Base-by-base conservation (phyloP, 106 monocot genomes). In the Xerophyta viscosa region DNA sequence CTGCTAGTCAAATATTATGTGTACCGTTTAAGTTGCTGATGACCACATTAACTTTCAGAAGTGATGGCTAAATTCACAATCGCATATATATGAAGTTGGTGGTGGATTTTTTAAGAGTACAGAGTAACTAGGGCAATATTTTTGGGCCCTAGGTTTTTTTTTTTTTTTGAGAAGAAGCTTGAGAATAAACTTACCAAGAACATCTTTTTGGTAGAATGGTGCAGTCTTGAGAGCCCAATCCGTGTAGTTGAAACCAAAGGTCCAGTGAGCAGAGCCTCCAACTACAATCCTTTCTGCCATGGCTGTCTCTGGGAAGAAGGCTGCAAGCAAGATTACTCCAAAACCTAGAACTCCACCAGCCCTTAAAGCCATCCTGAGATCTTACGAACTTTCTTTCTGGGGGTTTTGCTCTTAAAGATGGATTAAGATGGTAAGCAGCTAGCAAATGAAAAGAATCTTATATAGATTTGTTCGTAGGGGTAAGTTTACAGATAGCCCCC, bases 161-260 rank as follows among this genome's bases (percentile, higher is more conserved):
- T 20, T 15, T 20, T 5, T 8, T 36, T 11, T 20, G 9, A 36
- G 3, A 54, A 28, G 25, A 25, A 44, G 3, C n/a, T 2, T 10
- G 14, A 58, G 1, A 25, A 1, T 44, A 20, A 29, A 7, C 48
- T 22, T 18, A 73, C 66, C 66, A 8, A 75, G 29, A 27, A 56
- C 52, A 36, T 75, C 75, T 15, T 69, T 58, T 13, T 46, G 12
- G 28, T 64, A 28, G 39, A 69, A 75, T 27, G 68, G 75, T 4
- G 53, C 67, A 47, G 49, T 47, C 18, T 68, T 69, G 29, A 60
- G 48, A 43, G 75, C 68, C 75, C 75, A 69, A 27, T 69, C 75
- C 0, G 62, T 50, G 64, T 69, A 75, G 29, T 75, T 69, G 64
- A 68, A 69, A 11, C 68, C 75, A 24, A 75, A 75, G 2, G 19